phyloP scores from a whole-genome alignment of 352 stramenopile genomes.

The Aphanomyces cochlioides region DNA sequence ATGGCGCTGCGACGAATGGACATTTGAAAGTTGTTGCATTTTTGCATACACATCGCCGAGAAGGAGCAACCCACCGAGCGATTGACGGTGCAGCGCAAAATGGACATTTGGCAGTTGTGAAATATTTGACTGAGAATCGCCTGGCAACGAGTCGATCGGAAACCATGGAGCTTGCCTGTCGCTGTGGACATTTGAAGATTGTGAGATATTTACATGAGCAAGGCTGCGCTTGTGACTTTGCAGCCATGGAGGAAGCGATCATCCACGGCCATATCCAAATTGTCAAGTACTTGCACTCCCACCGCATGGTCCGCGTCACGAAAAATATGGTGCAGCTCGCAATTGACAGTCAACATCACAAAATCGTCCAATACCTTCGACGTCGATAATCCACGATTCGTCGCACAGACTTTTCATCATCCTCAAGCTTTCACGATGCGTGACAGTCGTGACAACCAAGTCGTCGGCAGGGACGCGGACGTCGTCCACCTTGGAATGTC shows the following conservation, averaged over 20 bases:
- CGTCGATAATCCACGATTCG: not conserved
- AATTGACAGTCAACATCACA: not conserved
- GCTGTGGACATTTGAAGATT: conserved; percentile 25
- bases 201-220: conserved; percentile 22
- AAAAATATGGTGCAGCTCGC: conserved; percentile 18
- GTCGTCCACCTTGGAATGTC: no score
- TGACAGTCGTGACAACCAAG: no score
- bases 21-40: conserved; percentile 29
- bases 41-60: conserved; percentile 18
- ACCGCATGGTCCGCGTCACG: conserved; percentile 14
- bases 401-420: no score
- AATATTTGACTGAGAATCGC: conserved; percentile 23
- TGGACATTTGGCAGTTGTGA: conserved; percentile 15
- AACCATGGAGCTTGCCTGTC: conserved; percentile 11
- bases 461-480: no score
- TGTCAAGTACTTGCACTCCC: conserved; percentile 22
- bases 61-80: conserved; percentile 19
- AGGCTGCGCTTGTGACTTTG: not conserved
- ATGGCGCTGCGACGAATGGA: conserved; percentile 23
- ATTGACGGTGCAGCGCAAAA: conserved; percentile 20
- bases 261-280: conserved; percentile 19
- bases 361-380: not conserved
- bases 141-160: not conserved
- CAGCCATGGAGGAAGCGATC: conserved; percentile 13
- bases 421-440: no score